Conservation (phyloP, 495 filamentous ascomycete species). For the Endocarpon pusillum region DNA sequence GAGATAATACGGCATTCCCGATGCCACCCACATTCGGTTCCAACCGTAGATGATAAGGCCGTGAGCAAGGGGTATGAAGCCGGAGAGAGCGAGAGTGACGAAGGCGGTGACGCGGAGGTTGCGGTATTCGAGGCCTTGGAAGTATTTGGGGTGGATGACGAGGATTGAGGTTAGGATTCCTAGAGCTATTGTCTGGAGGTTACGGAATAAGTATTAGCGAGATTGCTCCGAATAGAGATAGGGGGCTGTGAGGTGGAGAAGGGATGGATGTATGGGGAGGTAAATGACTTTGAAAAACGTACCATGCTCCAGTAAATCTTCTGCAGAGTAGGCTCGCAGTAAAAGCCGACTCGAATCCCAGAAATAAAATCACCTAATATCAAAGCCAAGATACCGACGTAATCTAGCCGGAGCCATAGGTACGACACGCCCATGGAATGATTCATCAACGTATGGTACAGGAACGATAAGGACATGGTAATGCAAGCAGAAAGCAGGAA, state of each 20-base stretch:
- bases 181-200: background rate
- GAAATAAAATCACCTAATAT: conserved; percentile 31
- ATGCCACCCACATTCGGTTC: background rate
- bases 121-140: conserved; percentile 8
- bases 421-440: conserved; percentile 24
- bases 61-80: background rate
- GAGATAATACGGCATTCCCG: background rate
- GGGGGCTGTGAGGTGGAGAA: no score
- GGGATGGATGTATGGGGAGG: no score
- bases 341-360: conserved; percentile 34
- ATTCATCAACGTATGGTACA: conserved; percentile 34
- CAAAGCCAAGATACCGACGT: conserved; percentile 28
- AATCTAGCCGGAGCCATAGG: conserved; percentile 28
- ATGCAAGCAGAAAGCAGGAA: conserved; percentile 22
- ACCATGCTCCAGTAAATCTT: conserved; percentile 32
- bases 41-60: background rate
- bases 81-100: background rate
- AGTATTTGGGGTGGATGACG: conserved; percentile 9
- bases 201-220: no score
- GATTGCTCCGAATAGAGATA: no score
- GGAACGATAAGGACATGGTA: conserved; percentile 25
- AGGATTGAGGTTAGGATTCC: background rate
- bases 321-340: conserved; percentile 22
- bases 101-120: background rate
- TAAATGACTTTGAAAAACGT: conserved; percentile 8